Base-by-base conservation (phyloP, 2,329 filamentous ascomycete genomes). In the Coniochaeta prunicola region DNA sequence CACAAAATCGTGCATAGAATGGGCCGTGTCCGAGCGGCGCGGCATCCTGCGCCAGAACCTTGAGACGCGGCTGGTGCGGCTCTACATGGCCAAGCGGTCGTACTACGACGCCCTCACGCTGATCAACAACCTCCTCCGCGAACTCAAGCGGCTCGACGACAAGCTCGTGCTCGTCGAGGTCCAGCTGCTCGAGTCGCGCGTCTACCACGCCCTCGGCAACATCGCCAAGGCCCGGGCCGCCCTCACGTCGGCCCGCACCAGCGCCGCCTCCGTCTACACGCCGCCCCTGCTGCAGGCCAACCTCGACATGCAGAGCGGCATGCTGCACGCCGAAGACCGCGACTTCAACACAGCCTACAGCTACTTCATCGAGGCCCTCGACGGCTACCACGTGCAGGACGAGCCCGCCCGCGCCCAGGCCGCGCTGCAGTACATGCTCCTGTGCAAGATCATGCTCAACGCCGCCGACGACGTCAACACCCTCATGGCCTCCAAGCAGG, bases 391-490 rank as follows among this genome's bases (percentile, higher is more conserved):
- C 76, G 88, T 88, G 53, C 92, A 96, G 73, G 94, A 99, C 66
- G 92, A 96, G 71, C 79, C 87, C 40, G 78, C 82, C 64, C 92
- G 92, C 76, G 94, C 96, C n/a, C 96, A 93, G n/a, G 91, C 93
- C 13, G 92, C 94, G 12, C 81, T 99, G 64, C 94, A 99, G 80
- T 99, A 99, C 81, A 99, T 99, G 94, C 85, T 99, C 58, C 87
- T 99, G 36, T 97, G 94, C 86, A 99, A 99, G 81, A 94, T 99
- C 74, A 99, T 99, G 96, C 83, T 99, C 67, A 99, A 99, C 77
- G 82, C 96, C 42, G 91, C 87, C 65, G 92, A 97, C 79, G 96
- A 99, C 74, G 93, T 99, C 73, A 96, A 93, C 77, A 86, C 89
- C 70, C 85, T 99, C 66, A 91, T 99, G 86, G 86, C 89, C 31